Evolutionary conservation across 495 filamentous ascomycete species (phyloP).

Genomic region (Bryoglossum gracile): DNA sequence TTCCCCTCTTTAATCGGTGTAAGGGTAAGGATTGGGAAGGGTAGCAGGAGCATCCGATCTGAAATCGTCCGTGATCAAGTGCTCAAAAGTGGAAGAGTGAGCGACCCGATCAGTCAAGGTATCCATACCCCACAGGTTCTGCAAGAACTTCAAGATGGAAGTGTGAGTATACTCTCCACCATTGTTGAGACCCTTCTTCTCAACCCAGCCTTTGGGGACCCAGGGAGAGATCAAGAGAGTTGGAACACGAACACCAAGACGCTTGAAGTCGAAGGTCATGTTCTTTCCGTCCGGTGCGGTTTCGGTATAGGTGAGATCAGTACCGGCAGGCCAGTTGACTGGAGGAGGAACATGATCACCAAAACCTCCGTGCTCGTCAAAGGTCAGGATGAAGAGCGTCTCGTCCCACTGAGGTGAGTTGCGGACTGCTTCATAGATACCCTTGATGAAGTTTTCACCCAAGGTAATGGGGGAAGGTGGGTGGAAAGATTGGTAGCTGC

Average conservation of each 20-base stretch:
- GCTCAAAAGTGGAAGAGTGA: constrained; percentile 37
- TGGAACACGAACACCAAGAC: constrained; percentile 42
- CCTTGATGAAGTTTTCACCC: constrained; percentile 43
- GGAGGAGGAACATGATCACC: constrained; percentile 44
- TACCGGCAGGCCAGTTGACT: constrained; percentile 29
- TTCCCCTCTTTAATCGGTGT: background rate
- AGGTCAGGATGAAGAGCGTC: constrained; percentile 43
- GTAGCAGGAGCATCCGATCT: constrained; percentile 31
- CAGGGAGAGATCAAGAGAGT: constrained; percentile 45
- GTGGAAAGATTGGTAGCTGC: constrained; percentile 43
- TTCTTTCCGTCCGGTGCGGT: constrained; percentile 32
- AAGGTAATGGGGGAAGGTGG: constrained; percentile 37
- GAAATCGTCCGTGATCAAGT: constrained; percentile 28
- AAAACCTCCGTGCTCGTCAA: constrained; percentile 45
- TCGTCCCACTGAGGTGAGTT: constrained; percentile 38
- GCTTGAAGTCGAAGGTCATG: constrained; percentile 40
- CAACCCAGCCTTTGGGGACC: constrained; percentile 36
- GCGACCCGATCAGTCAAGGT: constrained; percentile 36
- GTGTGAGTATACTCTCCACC: constrained; percentile 37
- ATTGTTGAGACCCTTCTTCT: constrained; percentile 38
- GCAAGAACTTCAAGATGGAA: constrained; percentile 36
- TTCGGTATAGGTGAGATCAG: constrained; percentile 39
- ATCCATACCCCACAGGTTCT: constrained; percentile 37
- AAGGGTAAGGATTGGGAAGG: constrained; percentile 26
- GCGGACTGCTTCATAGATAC: constrained; percentile 43